Evolutionary conservation across 306 rosid species (phyloP).

Genomic region (Quercus robur): DNA sequence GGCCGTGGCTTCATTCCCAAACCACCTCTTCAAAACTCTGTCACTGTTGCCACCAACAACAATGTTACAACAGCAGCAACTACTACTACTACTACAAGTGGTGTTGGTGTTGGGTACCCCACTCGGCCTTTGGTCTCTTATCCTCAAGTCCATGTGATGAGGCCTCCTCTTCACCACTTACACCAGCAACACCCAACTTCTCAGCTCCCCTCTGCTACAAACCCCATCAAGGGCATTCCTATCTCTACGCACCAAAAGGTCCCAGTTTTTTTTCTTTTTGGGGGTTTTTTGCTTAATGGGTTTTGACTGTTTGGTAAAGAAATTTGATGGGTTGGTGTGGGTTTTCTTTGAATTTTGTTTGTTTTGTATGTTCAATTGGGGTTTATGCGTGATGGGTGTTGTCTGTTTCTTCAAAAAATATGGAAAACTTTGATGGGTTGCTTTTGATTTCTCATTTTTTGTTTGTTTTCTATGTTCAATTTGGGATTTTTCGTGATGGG

Average conservation of each 20-base stretch:
- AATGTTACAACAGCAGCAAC: not conserved
- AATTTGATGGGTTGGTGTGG: too few species aligned
- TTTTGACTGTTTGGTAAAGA: not conserved
- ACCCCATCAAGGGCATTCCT: conserved; percentile 34
- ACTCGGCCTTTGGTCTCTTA: conserved; percentile 19
- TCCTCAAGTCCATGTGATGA: conserved; percentile 32
- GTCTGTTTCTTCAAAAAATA: too few species aligned
- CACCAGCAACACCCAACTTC: conserved; percentile 21
- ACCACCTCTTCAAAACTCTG: conserved; percentile 32
- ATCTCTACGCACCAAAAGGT: conserved; percentile 44
- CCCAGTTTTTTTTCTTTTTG: not conserved
- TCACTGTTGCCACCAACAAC: conserved; percentile 41
- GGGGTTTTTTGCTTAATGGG: not conserved
- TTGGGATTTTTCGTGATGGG: too few species aligned
- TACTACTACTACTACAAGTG: too few species aligned
- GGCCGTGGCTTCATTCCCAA: conserved; percentile 47
- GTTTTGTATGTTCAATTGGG: not conserved
- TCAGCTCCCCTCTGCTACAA: conserved; percentile 24
- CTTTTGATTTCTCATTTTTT: too few species aligned
- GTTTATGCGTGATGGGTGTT: not conserved
- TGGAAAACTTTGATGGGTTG: too few species aligned
- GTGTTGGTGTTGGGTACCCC: too few species aligned
- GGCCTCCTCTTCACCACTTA: conserved; percentile 33
- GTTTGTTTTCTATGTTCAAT: too few species aligned
- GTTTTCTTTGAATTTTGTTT: too few species aligned